Evolutionary conservation across 2,329 filamentous ascomycete genomes (phyloP).

Genomic region (Tetracladium maxilliforme): DNA sequence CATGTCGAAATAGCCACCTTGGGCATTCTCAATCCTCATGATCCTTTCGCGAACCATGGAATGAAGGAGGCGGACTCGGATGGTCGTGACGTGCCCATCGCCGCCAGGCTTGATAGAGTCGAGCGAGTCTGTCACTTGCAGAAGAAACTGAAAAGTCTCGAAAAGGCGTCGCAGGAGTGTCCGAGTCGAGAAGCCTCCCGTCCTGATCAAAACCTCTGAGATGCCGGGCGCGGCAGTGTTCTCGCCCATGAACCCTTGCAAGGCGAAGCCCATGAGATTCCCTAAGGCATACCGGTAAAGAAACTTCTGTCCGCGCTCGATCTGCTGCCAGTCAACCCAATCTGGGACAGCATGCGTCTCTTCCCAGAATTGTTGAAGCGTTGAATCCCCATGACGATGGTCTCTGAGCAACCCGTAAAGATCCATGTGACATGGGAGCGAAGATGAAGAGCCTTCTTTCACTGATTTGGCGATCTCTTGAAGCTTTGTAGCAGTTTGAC

Average conservation of each 20-base stretch:
- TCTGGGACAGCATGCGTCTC: constrained; percentile 52
- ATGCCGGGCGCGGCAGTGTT: constrained; percentile 37
- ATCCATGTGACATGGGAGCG: no score
- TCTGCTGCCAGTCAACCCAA: constrained; percentile 70
- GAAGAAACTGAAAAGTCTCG: constrained; percentile 63
- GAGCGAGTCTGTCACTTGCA: constrained; percentile 53
- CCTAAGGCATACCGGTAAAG: constrained; percentile 62
- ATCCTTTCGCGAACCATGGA: constrained; percentile 53
- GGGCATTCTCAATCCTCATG: constrained; percentile 35
- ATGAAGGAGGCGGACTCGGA: constrained; percentile 56
- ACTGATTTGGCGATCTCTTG: no score
- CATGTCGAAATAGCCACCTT: constrained; percentile 47
- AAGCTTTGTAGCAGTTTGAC: no score
- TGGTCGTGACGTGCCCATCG: constrained; percentile 47
- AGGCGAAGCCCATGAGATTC: constrained; percentile 33
- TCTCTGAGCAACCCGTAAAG: constrained; percentile 47
- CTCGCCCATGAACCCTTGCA: constrained; percentile 21
- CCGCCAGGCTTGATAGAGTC: constrained; percentile 54
- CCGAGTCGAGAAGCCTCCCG: constrained; percentile 49
- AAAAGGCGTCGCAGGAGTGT: constrained; percentile 38
- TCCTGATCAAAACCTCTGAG: constrained; percentile 49
- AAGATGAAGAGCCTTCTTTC: no score
- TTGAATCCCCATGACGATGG: constrained; percentile 38
- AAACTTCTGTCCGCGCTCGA: constrained; percentile 58
- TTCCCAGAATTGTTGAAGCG: constrained; percentile 42